These are phyloP conservation scores for Handroanthus guayacan DNA, from an alignment of 257 asterid genomes.

Conservation along the genomic window DNA sequence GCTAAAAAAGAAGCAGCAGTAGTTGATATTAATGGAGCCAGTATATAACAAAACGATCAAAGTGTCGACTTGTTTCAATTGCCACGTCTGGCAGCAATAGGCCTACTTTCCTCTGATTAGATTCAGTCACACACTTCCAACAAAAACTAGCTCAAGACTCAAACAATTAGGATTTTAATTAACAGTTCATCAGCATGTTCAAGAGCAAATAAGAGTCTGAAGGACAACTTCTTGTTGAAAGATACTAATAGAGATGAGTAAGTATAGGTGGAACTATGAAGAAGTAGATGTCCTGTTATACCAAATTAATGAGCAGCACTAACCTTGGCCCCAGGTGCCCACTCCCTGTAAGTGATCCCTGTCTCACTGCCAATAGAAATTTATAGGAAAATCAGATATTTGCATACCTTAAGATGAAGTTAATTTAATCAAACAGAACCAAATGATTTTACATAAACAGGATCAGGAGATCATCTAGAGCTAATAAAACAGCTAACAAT, in stretches of 20 bases:
- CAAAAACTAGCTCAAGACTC: background rate
- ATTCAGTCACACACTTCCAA: conserved; percentile 1
- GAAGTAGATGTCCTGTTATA: conserved; percentile 12
- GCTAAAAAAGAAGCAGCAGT: conserved; percentile 10
- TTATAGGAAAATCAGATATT: conserved; percentile 35
- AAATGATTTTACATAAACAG: conserved; percentile 17
- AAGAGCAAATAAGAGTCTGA: conserved; percentile 15
- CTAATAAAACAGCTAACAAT: conserved; percentile 8
- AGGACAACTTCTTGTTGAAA: conserved; percentile 7
- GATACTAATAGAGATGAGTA: background rate
- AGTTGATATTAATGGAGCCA: conserved; percentile 16
- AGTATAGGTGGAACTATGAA: conserved; percentile 3
- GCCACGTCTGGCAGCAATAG: conserved; percentile 21
- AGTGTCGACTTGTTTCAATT: conserved; percentile 8
- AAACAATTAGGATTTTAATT: conserved; percentile 16
- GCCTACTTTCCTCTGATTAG: conserved; percentile 18
- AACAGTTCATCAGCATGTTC: conserved; percentile 32
- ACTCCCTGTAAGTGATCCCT: conserved; percentile 95
- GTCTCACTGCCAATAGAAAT: conserved; percentile 72
- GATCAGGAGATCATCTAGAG: conserved; percentile 14
- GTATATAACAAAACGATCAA: background rate
- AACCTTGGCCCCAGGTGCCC: conserved; percentile 99
- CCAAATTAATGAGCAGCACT: conserved; percentile 39
- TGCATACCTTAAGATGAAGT: conserved; percentile 14
- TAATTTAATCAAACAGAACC: conserved; percentile 26